Conservation (phyloP, 2,329 filamentous ascomycete species). For the Nemania diffusa region DNA sequence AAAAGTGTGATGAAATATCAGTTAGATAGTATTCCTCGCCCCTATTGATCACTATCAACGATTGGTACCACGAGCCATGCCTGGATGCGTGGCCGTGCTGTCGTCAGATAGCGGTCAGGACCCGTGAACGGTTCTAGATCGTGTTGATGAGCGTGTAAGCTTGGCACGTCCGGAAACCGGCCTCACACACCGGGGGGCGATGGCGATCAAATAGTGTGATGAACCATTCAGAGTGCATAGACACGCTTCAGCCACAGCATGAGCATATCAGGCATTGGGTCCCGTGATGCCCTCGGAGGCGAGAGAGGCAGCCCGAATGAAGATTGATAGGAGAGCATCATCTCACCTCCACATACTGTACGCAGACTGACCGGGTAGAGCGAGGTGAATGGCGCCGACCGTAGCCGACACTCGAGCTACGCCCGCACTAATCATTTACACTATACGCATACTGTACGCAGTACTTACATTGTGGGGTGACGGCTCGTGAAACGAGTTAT, state of each 20-base stretch:
- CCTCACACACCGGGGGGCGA: slow-evolving; percentile 9
- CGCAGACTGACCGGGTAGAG: too few relatives aligned
- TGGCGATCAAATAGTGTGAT: slow-evolving; percentile 2
- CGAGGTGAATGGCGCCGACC: slow-evolving; percentile 11
- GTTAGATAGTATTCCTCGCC: slow-evolving; percentile 4
- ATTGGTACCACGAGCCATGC: slow-evolving; percentile 23
- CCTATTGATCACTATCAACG: slow-evolving; percentile 21
- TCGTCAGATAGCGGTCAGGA: slow-evolving; percentile 27
- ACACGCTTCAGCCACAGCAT: slow-evolving; percentile 2
- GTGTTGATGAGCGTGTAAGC: not conserved
- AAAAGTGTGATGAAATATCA: too few relatives aligned
- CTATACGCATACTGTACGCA: too few relatives aligned
- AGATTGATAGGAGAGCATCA: too few relatives aligned
- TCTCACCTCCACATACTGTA: too few relatives aligned
- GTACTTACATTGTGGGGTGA: not conserved
- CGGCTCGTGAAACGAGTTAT: not conserved
- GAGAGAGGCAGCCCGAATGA: too few relatives aligned
- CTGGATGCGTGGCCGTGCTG: slow-evolving; percentile 19
- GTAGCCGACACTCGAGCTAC: slow-evolving; percentile 13
- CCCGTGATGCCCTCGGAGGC: not conserved
- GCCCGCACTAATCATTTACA: too few relatives aligned
- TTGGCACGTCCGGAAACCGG: slow-evolving; percentile 34
- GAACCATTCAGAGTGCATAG: slow-evolving; percentile 11
- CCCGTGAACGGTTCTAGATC: slow-evolving; percentile 13
- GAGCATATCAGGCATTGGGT: not conserved